Base-by-base conservation (phyloP, 192 early-diverging fungal species). In the Rhizoclosmatium globosum region DNA sequence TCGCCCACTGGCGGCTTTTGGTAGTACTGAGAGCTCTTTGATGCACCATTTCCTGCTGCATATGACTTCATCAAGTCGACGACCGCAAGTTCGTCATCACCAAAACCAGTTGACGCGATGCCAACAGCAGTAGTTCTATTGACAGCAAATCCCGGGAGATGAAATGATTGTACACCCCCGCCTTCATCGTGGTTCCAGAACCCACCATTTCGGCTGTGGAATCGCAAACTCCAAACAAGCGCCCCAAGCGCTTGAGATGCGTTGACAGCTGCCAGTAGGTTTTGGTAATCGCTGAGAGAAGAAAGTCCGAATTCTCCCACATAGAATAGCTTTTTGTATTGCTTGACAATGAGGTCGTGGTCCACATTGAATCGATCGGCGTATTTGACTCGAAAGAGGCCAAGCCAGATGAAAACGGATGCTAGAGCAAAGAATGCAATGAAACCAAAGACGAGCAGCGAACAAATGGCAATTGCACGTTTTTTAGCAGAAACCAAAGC, bases 161-260 rank as follows among this genome's bases (percentile, higher is more conserved):
- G 84, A 59, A 81, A 85, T 21, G 84, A 47, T 4, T 15, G 62
- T 48, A 81, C 74, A 19, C 77, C 77, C 17, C 69, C 47, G 7
- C 53, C 60, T 62, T 85, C 84, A n/a, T 19, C n/a, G 66, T 85
- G 84, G 7, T 70, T 67, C 74, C 83, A 83, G 64, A 85, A 85
- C 17, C 84, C 84, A 4, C 84, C 84, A 1, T 56, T 21, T 9
- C 76, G 48, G 17, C 64, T 19, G 44, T 77, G 84, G 46, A 65
- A 83, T 21, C 84, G 75, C 53, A 85, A 59, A 39, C 59, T 67
- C 84, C 84, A 85, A 6, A 76, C 9, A 47, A 85, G 47, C 4
- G 81, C 50, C 31, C 79, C 82, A 2, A 53, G 42, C 47, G 50
- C 3, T 38, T 23, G 9, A 31, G 31, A 21, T n/a, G 19, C 39